phyloP scores from a whole-genome alignment of 352 stramenopile species.

The Blastocystis sp. region DNA sequence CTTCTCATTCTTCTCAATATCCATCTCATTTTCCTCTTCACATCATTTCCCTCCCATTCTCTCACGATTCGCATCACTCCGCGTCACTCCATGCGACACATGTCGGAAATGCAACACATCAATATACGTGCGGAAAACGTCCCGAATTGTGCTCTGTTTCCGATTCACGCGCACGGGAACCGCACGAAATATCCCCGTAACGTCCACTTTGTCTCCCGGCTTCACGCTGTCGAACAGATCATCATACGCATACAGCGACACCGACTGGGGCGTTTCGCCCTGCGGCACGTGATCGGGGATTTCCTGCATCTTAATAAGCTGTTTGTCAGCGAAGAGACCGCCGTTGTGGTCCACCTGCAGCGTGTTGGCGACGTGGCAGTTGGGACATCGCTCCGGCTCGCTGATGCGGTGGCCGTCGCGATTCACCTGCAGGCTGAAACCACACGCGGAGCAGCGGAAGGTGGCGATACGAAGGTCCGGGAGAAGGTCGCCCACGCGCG shows the following conservation, averaged over 20 bases:
- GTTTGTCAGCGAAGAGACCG: conserved; percentile 93
- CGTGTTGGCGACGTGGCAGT: conserved; percentile 75
- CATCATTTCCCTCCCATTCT: conserved; percentile 18
- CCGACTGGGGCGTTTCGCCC: conserved; percentile 85
- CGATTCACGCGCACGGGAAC: conserved; percentile 83
- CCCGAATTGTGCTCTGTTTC: conserved; percentile 82
- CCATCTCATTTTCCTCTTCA: conserved; percentile 54
- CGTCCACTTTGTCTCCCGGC: conserved; percentile 83
- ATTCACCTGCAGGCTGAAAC: conserved; percentile 72
- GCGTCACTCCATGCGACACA: conserved; percentile 64
- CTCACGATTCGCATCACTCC: not conserved
- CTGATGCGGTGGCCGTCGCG: conserved; percentile 86
- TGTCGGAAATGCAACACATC: conserved; percentile 93
- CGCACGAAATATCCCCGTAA: conserved; percentile 91
- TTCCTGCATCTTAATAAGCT: conserved; percentile 93
- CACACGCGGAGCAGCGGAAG: conserved; percentile 86
- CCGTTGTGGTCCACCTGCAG: conserved; percentile 93
- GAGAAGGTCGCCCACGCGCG: conserved; percentile 84
- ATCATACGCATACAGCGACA: conserved; percentile 93
- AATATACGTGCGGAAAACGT: conserved; percentile 94
- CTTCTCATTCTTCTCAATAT: conserved; percentile 57
- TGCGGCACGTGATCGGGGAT: conserved; percentile 91
- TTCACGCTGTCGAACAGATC: conserved; percentile 89
- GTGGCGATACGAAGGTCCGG: conserved; percentile 93
- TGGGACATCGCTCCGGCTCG: conserved; percentile 75